Evolutionary conservation across 139 green algal genomes (phyloP).

Genomic region (Haematococcus sp.): DNA sequence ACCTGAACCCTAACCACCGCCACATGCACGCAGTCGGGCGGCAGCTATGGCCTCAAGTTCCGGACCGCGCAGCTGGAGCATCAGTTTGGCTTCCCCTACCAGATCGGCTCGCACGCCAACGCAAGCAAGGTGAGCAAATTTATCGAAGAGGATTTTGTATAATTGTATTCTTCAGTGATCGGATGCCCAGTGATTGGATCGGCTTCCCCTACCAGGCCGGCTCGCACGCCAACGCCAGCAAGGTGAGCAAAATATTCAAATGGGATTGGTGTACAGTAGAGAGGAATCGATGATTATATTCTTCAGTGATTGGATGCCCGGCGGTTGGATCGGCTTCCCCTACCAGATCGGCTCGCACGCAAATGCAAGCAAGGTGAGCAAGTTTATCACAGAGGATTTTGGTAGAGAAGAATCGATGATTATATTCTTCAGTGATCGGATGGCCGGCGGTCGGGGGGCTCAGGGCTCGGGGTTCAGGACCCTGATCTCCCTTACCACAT

Average conservation of each 20-base stretch:
- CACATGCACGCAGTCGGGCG: not conserved
- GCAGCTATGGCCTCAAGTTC: slow-evolving; percentile 18
- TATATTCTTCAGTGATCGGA: too few species aligned
- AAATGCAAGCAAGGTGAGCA: slow-evolving; percentile 38
- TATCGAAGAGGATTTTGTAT: too few species aligned
- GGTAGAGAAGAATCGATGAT: too few species aligned
- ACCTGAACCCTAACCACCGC: too few species aligned
- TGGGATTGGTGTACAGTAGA: too few species aligned
- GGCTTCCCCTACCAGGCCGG: slow-evolving; percentile 89
- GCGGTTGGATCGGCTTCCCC: slow-evolving; percentile 87
- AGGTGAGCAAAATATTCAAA: slow-evolving; percentile 32
- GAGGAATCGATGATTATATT: too few species aligned
- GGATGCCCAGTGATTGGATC: too few species aligned
- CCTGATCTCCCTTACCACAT: slow-evolving; percentile 92
- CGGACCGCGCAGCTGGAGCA: slow-evolving; percentile 87
- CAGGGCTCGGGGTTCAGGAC: slow-evolving; percentile 88
- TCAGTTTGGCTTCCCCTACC: slow-evolving; percentile 88
- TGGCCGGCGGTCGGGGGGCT: too few species aligned
- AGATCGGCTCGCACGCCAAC: slow-evolving; percentile 72
- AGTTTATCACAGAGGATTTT: slow-evolving; percentile 42
- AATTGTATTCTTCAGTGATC: too few species aligned
- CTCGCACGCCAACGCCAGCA: slow-evolving; percentile 53
- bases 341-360: slow-evolving; percentile 84
- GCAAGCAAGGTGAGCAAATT: slow-evolving; percentile 46
- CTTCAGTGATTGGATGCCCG: too few species aligned